Conservation (phyloP, 495 filamentous ascomycete genomes). For the Talaromyces wortmannii region DNA sequence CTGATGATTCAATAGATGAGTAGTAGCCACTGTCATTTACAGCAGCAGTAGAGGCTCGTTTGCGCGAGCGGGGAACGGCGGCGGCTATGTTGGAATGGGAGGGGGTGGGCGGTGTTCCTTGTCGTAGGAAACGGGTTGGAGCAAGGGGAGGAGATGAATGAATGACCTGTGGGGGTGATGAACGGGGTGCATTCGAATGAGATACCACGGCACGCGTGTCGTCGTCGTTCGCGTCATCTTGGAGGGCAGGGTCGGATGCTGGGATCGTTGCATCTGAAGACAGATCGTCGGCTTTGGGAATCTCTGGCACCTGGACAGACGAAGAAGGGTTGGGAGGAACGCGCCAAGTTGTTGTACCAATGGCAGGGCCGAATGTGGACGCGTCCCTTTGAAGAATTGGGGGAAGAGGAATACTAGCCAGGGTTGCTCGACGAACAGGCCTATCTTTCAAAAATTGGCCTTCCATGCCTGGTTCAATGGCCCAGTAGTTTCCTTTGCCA, state of each 20-base stretch:
- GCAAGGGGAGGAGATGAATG: conserved; percentile 87
- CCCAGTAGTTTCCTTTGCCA: conserved; percentile 98
- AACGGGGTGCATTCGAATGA: conserved; percentile 34
- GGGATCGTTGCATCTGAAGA: conserved; percentile 96
- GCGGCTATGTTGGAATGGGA: conserved; percentile 48
- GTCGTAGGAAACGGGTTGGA: conserved; percentile 51
- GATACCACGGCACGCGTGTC: conserved; percentile 21
- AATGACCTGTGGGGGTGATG: conserved; percentile 57
- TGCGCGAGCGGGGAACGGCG: conserved; percentile 50
- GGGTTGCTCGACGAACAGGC: conserved; percentile 49
- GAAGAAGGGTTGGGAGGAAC: conserved; percentile 20
- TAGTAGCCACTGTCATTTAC: conserved; percentile 97
- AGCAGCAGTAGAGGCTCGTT: conserved; percentile 61
- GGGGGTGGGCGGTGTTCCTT: conserved; percentile 70
- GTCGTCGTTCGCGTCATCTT: conserved; percentile 57
- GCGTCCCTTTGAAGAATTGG: conserved; percentile 28
- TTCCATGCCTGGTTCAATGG: conserved; percentile 82
- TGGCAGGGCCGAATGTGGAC: conserved; percentile 17
- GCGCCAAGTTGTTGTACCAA: conserved; percentile 33
- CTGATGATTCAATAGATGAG: conserved; percentile 94
- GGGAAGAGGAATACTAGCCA: conserved; percentile 33
- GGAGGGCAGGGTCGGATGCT: conserved; percentile 66
- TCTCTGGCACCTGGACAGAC: conserved; percentile 8
- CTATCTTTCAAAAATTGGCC: conserved; percentile 84
- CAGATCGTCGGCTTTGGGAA: conserved; percentile 44